These are phyloP conservation scores for Cladosporium sp. DNA, from an alignment of 2,329 filamentous ascomycete genomes.

Conservation along the genomic window DNA sequence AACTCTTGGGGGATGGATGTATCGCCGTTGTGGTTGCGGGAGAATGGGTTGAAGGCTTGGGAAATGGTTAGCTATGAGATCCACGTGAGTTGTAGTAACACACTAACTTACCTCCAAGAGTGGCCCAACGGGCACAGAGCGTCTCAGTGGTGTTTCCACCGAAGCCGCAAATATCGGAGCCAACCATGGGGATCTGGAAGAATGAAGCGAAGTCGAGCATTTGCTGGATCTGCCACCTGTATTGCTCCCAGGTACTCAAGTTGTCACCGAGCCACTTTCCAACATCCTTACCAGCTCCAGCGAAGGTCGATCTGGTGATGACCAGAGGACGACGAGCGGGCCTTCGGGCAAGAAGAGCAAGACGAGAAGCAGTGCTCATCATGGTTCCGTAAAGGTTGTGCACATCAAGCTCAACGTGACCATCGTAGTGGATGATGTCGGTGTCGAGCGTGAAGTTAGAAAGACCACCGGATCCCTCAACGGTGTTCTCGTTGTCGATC, in stretches of 20 bases:
- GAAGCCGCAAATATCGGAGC: conserved; percentile 72
- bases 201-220: conserved; percentile 45
- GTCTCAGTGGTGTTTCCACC: conserved; percentile 63
- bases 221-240: conserved; percentile 38
- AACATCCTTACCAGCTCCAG: conserved; percentile 62
- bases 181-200: conserved; percentile 44
- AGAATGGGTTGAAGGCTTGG: conserved; percentile 68
- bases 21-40: conserved; percentile 66
- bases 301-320: conserved; percentile 72
- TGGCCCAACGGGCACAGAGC: conserved; percentile 70
- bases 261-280: conserved; percentile 60
- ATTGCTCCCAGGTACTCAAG: conserved; percentile 42
- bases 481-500: conserved; percentile 56
- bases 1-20: conserved; percentile 62
- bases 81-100: too few species aligned
- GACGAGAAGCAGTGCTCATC: conserved; percentile 67
- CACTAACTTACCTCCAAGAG: conserved; percentile 49
- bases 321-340: conserved; percentile 64
- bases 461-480: conserved; percentile 52
- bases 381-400: conserved; percentile 64
- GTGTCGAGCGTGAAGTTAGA: conserved; percentile 57
- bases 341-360: conserved; percentile 64
- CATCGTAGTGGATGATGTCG: conserved; percentile 65
- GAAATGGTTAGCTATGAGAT: background rate
- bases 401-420: conserved; percentile 67